Conservation (phyloP, 257 asterid genomes). For the Capsicum chinense region DNA sequence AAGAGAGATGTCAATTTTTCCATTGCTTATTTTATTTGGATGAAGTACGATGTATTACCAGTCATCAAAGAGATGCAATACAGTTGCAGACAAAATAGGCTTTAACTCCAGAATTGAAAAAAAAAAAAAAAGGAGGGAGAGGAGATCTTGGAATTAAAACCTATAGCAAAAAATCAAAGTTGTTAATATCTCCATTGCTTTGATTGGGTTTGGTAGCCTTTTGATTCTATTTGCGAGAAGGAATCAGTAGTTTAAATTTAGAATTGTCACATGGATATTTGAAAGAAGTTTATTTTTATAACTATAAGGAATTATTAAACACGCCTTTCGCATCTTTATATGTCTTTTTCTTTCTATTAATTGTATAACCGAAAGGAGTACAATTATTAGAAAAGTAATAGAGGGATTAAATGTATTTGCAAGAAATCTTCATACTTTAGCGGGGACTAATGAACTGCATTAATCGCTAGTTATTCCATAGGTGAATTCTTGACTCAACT, state of each 20-base stretch:
- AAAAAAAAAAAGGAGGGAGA: too few relatives aligned
- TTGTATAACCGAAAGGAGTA: not conserved
- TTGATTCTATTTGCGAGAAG: not conserved
- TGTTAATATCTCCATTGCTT: not conserved
- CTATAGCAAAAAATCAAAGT: too few relatives aligned
- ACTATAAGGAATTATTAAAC: not conserved
- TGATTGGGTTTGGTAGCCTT: not conserved
- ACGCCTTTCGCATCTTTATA: not conserved
- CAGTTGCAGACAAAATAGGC: too few relatives aligned
- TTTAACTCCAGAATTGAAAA: too few relatives aligned
- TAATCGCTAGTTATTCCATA: not conserved
- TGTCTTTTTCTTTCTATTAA: not conserved
- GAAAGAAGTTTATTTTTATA: not conserved
- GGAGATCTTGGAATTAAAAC: too few relatives aligned
- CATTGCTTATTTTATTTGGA: too few relatives aligned
- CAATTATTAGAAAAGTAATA: not conserved
- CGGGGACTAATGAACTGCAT: not conserved
- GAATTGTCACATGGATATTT: not conserved
- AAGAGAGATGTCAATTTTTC: not conserved
- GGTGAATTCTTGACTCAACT: not conserved
- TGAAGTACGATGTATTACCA: too few relatives aligned
- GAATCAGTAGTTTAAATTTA: not conserved
- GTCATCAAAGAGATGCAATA: too few relatives aligned
- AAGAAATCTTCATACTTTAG: not conserved
- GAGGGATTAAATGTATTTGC: not conserved